Base-by-base conservation (phyloP, 2,329 filamentous ascomycete species). In the Xylaria multiplex region DNA sequence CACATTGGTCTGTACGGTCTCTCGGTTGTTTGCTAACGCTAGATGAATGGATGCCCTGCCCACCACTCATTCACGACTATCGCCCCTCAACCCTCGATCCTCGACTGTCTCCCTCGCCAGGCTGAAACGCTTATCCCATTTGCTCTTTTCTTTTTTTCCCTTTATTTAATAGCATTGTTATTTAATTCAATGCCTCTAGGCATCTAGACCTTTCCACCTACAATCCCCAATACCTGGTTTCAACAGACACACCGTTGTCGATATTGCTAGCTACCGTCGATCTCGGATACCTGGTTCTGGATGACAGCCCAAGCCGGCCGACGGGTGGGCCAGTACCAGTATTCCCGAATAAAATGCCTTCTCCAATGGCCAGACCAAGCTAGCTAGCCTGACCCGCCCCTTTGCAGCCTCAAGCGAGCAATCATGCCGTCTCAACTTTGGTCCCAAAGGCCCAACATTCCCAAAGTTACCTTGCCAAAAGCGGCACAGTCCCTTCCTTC, bases 281-380 rank as follows among this genome's bases (percentile, higher is more conserved):
- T 54, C 48, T 48, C 59, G 59, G 55, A 57, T 57, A 46, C 30
- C 55, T 57, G 3, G 50, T 59, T 68, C 48, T 49, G 50, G 66
- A 58, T 55, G 54, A 60, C 59, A 58, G 42, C 32, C 56, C 35
- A 22, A 52, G 53, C 55, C 46, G 48, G 43, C 22, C 22, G 13
- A 57, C 22, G 35, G 59, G 46, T 46, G 19, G 9, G 16, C 46
- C 40, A 35, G 42, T 40, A 22, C 57, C 49, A 22, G 32, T 53
- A 19, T 56, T 50, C 6, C 45, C 49, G 55, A 55, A 30, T 64
- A 50, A 48, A 60, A 50, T 37, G 22, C 7, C 42, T 43, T 19
- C 45, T 55, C 42, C 49, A 53, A 56, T 53, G n/a, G 27, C 5
- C 27, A 5, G 27, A 27, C 27, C 5, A 40, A 32, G 43, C 50